Percentiles rank a stretch among this genome's conserved stretches.
Evolutionary conservation across 2,329 filamentous ascomycete species (phyloP).

Genomic region (Thyridium curvatum): DNA sequence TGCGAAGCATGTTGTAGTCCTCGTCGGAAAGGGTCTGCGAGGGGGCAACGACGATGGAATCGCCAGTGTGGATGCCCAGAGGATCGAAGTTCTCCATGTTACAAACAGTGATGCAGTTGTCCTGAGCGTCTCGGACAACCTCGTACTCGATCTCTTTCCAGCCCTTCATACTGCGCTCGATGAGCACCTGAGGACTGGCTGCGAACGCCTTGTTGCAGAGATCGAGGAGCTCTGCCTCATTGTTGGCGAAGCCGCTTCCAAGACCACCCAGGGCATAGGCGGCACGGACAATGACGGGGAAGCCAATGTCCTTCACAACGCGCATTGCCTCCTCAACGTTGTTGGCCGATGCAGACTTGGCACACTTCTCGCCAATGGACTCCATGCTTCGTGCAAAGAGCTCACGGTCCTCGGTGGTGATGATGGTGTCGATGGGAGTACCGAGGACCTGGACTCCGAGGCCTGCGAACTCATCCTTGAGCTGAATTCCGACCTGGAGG

Average conservation of each 20-base stretch:
- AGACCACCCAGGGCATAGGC: constrained; percentile 94
- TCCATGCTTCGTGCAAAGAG: constrained; percentile 98
- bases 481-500: constrained; percentile 90
- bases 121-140: constrained; percentile 87
- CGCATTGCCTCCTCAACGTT: constrained; percentile 80
- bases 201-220: constrained; percentile 94
- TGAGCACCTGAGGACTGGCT: constrained; percentile 89
- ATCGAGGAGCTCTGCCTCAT: constrained; percentile 74
- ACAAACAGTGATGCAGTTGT: constrained; percentile 99
- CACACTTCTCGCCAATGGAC: constrained; percentile 94
- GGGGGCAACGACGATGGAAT: constrained; percentile 95
- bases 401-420: constrained; percentile 96
- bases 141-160: constrained; percentile 99
- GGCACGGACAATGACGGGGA: constrained; percentile 93
- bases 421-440: constrained; percentile 95
- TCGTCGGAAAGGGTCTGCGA: constrained; percentile 96
- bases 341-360: constrained; percentile 90
- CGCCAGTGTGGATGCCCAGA: constrained; percentile 93
- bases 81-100: constrained; percentile 99
- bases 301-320: constrained; percentile 88
- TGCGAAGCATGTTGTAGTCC: constrained; percentile 98
- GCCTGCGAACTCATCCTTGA: constrained; percentile 92
- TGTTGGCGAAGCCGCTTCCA: constrained; percentile 90
- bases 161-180: constrained; percentile 98
- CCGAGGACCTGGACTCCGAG: constrained; percentile 92